A percentile compares a stretch with the other conserved stretches of the same genome.
Evolutionary conservation across 306 rosid species (phyloP).

Genomic region (Alnus rubra): DNA sequence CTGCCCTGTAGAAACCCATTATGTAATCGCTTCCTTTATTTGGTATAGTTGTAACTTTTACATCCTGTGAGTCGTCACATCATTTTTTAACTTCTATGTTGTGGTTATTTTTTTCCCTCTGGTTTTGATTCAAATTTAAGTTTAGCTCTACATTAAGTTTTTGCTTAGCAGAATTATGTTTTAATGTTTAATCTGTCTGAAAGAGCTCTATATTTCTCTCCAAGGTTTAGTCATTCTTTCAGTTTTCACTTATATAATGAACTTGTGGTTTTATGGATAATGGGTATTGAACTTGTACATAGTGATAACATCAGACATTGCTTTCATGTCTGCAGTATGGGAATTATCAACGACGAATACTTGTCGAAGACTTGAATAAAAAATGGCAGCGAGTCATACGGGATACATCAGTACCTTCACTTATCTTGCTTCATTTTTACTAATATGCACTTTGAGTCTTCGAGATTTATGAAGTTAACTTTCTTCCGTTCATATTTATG

Average conservation of each 20-base stretch:
- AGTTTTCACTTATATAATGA: not conserved
- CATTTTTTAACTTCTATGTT: not conserved
- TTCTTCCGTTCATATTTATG: conserved; percentile 23
- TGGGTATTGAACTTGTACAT: conserved; percentile 15
- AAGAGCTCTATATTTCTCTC: not conserved
- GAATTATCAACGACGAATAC: conserved; percentile 63
- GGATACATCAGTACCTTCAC: conserved; percentile 57
- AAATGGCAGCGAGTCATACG: conserved; percentile 76
- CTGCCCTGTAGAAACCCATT: not conserved
- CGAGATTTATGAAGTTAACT: conserved; percentile 28
- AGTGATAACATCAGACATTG: conserved; percentile 27
- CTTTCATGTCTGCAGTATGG: conserved; percentile 71
- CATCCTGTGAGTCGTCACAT: not conserved
- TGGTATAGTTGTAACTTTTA: not conserved
- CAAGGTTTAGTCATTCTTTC: not conserved
- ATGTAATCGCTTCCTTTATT: not conserved
- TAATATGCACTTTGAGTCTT: not conserved
- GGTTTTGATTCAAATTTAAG: not conserved
- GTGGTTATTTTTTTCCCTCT: not conserved
- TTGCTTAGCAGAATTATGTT: not conserved
- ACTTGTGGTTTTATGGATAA: not conserved
- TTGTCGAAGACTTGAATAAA: conserved; percentile 83
- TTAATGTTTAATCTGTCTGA: not conserved
- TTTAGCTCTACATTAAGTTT: not conserved
- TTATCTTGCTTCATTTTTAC: conserved; percentile 1